Conservation (phyloP, 2,329 filamentous ascomycete species). For the Dactylella cylindrospora region DNA sequence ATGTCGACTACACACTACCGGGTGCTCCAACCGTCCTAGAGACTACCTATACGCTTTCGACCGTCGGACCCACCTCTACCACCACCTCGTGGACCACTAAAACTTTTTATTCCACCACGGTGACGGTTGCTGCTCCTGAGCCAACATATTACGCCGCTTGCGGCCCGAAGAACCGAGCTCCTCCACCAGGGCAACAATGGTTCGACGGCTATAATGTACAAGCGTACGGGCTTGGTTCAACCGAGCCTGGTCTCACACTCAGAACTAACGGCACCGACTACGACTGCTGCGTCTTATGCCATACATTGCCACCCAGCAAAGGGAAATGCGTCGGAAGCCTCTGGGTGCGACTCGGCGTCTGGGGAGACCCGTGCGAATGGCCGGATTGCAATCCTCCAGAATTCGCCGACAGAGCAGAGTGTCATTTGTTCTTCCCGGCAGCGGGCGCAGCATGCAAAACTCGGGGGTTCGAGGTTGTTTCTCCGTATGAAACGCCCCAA, state of each 20-base stretch:
- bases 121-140: constrained; percentile 1
- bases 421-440: no score
- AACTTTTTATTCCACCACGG: not conserved
- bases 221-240: not conserved
- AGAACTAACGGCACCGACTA: constrained; percentile 10
- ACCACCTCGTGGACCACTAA: not conserved
- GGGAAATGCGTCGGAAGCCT: constrained; percentile 15
- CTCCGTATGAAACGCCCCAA: no score
- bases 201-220: not conserved
- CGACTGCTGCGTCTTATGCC: constrained; percentile 15
- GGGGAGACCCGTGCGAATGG: constrained; percentile 14
- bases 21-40: not conserved
- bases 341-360: not conserved
- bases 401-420: no score
- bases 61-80: not conserved
- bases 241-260: not conserved
- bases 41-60: not conserved
- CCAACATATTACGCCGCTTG: constrained; percentile 12
- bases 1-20: not conserved
- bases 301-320: not conserved
- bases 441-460: no score
- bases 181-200: not conserved
- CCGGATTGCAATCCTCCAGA: no score
- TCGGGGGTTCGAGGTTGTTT: no score
- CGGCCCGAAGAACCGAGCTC: constrained; percentile 5